Evolutionary conservation across 495 filamentous ascomycete genomes (phyloP).

Genomic region (Neurospora discreta): DNA sequence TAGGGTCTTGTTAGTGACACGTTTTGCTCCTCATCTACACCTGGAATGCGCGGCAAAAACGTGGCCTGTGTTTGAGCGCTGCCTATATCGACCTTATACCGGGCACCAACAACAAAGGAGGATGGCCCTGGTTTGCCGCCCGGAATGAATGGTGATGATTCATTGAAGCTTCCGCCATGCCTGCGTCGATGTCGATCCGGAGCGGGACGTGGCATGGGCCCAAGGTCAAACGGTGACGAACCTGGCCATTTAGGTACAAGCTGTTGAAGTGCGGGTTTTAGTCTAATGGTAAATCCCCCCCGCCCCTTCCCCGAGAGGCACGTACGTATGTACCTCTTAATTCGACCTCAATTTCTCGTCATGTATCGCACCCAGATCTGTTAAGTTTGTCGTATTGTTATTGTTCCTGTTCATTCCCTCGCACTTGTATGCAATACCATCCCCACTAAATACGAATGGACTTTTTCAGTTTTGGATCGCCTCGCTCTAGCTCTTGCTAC

Average conservation of each 20-base stretch:
- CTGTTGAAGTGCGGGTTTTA: neutral
- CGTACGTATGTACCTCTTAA: neutral
- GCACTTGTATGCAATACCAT: neutral
- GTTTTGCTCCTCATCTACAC: neutral
- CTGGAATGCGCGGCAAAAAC: too few species aligned
- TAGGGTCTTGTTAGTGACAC: neutral
- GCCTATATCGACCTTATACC: neutral
- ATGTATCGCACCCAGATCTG: neutral
- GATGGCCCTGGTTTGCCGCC: neutral
- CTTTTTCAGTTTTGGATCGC: neutral
- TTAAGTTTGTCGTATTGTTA: neutral
- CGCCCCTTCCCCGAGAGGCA: neutral
- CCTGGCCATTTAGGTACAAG: neutral
- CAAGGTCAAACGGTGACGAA: neutral
- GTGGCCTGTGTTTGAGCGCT: neutral
- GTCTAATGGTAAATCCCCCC: neutral
- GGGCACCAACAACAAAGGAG: neutral
- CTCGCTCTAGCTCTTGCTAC: neutral
- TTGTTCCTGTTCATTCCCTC: neutral
- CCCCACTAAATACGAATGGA: neutral
- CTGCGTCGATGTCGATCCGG: neutral
- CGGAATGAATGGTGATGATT: neutral
- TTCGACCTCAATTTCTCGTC: neutral
- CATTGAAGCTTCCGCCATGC: neutral
- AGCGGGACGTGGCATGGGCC: neutral